These are phyloP conservation scores for Pseudozyma thailandica DNA, from an alignment of 1,284 basidiomycete species.

Conservation along the genomic window DNA sequence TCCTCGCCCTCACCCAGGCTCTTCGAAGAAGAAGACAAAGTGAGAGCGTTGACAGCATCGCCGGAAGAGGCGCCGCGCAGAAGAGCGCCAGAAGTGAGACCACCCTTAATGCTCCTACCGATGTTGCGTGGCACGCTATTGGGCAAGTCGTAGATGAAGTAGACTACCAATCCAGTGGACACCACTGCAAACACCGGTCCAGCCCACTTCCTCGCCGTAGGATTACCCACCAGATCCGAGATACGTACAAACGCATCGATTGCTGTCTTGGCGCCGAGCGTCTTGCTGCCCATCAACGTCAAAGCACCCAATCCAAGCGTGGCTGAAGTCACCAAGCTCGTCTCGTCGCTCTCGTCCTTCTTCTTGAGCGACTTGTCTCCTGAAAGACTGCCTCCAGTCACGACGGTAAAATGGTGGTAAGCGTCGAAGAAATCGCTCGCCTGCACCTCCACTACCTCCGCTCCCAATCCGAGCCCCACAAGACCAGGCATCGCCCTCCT, in stretches of 20 bases:
- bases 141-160: slow-evolving; percentile 88
- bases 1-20: slow-evolving; percentile 12
- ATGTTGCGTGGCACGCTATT: slow-evolving; percentile 85
- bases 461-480: slow-evolving; percentile 58
- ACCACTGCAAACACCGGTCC: slow-evolving; percentile 82
- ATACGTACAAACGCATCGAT: slow-evolving; percentile 62
- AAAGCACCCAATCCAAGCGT: slow-evolving; percentile 75
- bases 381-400: slow-evolving; percentile 59
- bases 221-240: slow-evolving; percentile 80
- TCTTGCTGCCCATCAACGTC: slow-evolving; percentile 84
- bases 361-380: slow-evolving; percentile 47
- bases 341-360: slow-evolving; percentile 69
- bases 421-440: slow-evolving; percentile 87
- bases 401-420: slow-evolving; percentile 72
- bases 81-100: slow-evolving; percentile 34
- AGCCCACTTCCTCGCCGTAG: slow-evolving; percentile 84
- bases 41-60: slow-evolving; percentile 7
- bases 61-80: slow-evolving; percentile 12
- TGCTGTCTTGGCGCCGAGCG: slow-evolving; percentile 73
- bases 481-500: slow-evolving; percentile 70
- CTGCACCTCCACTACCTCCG: slow-evolving; percentile 67
- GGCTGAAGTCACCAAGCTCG: slow-evolving; percentile 47
- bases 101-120: slow-evolving; percentile 58
- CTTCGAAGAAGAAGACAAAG: slow-evolving; percentile 7
- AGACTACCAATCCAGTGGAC: slow-evolving; percentile 80